Base-by-base conservation (phyloP, 257 asterid genomes). In the Cruciata laevipes region DNA sequence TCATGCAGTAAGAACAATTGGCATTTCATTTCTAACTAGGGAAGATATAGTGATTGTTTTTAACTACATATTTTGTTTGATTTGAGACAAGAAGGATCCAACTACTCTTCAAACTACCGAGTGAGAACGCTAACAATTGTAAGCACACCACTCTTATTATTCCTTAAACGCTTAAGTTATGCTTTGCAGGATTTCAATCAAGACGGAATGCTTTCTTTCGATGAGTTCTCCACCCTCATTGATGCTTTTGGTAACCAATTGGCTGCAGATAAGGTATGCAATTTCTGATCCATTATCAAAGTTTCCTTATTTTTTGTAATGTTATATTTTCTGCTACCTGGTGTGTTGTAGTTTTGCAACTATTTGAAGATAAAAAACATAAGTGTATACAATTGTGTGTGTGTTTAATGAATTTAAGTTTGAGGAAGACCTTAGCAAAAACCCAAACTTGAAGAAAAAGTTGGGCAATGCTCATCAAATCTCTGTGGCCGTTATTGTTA, bases 241-340 rank as follows among this genome's bases (percentile, higher is more conserved):
- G 84, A 87, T 78, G 97, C 99, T 66, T 90, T 94, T 80, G 99
- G 99, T 64, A 94, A 94, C 84, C 88, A 85, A 77, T 76, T 84
- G 73, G 99, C 99, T 59, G 90, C 86, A 69, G 80, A 73, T 74
- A 94, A 88, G 99, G 99, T 94, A 66, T 71, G 79, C 61, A 32
- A 21, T 66, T 57, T 74, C 64, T 66, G 37, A 66, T 73, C 65
- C 40, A 68, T 72, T 74, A 68, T 31, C 27, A 12, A 64, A 23
- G 63, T 71, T 14, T 3, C 51, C 69, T 3, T 27, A 16, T 66
- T 21, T 60, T 23, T 44, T 44, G 30, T 58, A 49, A 30, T 66
- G 18, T 66, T 30, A 35, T 67, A 51, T 38, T 8, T 51, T 42
- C 49, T 42, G 17, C 16, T 64, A 18, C 64, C 33, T 13, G 47